Evolutionary conservation across 2,329 filamentous ascomycete genomes (phyloP), one percentile per base, ranked within the genome.

Genomic region (Phaeoacremonium minimum): DNA sequence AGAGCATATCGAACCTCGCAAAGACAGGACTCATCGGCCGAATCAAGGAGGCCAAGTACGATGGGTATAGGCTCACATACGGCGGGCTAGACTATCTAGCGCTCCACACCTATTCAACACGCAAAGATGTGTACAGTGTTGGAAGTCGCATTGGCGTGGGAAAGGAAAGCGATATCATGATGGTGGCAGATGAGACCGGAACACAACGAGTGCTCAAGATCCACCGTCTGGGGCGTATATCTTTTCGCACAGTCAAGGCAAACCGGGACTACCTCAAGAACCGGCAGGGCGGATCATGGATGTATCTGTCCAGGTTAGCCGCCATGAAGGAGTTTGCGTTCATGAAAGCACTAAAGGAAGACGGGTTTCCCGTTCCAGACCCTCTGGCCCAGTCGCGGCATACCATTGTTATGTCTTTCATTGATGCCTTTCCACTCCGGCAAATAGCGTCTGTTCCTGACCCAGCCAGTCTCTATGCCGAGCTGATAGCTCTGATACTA

Each of bases 51-150:
- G 87, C 91, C 45, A 91, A 88, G 61, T 98, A 98, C 65, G 93
- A 98, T 55, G 93, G 93, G 43, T 98, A 98, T 66, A 83, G 94
- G 36, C 75, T 98, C 37, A 95, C 91, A 6, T 98, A 98, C 58
- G 93, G 93, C 51, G 93, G 93, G 3, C 80, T 97, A 32, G 93
- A 98, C 67, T 98, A 98, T 63, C 81, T 98, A n/a, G 88, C 93
- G 13, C 75, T 98, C 36, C 89, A 97, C 64, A 82, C 88, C 1
- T 84, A 97, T 59, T 83, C 90, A 40, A 85, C 86, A 51, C 74
- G 80, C 46, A 83, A 85, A 49, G 77, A 76, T 38, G 77, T 97
- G 28, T 97, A 95, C 74, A 94, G 87, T 48, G 87, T 97, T 4
- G 93, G 93, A 36, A 93, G 85, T 60, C 86, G 94, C 54, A 87